Conservation (phyloP, 164 flowering plant species). For the Nymphaea colorata region DNA sequence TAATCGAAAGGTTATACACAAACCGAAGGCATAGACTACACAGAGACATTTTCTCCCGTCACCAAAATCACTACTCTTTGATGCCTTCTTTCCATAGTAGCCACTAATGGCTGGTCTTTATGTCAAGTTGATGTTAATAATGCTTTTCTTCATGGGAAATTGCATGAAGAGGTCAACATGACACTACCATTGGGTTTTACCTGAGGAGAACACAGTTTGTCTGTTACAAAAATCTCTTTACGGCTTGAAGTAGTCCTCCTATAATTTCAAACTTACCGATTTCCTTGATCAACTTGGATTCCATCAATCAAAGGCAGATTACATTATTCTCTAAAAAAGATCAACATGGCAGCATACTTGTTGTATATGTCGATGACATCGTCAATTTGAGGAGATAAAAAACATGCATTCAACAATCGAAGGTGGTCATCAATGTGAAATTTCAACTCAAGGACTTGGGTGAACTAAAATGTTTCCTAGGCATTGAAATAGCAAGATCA, state of each 20-base stretch:
- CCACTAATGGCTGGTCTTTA: background rate
- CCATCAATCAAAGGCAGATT: background rate
- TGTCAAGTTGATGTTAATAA: background rate
- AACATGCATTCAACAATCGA: background rate
- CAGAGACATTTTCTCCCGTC: background rate
- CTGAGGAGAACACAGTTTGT: background rate
- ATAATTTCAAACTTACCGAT: background rate
- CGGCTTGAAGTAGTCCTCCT: background rate
- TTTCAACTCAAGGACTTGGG: background rate
- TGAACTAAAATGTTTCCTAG: background rate
- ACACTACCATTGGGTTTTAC: background rate
- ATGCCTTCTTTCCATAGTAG: background rate
- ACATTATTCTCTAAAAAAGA: background rate
- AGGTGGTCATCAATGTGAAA: background rate
- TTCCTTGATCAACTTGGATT: background rate
- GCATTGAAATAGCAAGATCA: background rate
- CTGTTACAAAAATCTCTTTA: background rate
- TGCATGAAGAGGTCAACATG: conserved; percentile 1
- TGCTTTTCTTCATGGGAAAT: background rate
- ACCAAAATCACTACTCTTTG: background rate
- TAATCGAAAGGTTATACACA: background rate
- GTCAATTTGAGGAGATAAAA: background rate
- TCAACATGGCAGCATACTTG: background rate
- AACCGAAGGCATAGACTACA: background rate
- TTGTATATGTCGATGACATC: background rate